Evolutionary conservation across 176 grass and related monocot species (phyloP).

Genomic region (Tuctoria greenei): DNA sequence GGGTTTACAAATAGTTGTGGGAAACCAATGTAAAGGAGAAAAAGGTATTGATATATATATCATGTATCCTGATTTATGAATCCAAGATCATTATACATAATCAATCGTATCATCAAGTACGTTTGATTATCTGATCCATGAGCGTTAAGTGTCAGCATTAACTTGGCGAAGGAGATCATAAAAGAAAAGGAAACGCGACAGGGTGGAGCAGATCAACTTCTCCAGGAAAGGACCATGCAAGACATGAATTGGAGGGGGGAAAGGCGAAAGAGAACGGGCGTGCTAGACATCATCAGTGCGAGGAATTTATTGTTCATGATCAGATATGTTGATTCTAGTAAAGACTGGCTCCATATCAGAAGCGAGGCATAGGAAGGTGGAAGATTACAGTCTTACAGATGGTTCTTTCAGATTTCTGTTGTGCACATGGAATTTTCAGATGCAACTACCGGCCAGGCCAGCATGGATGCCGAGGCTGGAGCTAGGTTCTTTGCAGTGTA

Average conservation of each 20-base stretch:
- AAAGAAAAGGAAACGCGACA: constrained; percentile 12
- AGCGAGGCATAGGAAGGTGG: constrained; percentile 19
- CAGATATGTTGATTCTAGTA: too few relatives aligned
- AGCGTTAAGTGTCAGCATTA: background rate
- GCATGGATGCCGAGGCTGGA: background rate
- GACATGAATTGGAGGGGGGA: background rate
- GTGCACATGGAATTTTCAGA: constrained; percentile 6
- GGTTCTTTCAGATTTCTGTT: constrained; percentile 14
- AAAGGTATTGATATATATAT: background rate
- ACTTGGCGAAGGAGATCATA: background rate
- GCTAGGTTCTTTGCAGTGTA: background rate
- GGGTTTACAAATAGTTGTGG: background rate
- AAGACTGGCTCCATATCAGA: constrained; percentile 20
- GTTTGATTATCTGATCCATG: constrained; percentile 9
- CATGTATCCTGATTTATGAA: background rate
- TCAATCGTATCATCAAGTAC: background rate
- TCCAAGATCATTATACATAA: background rate
- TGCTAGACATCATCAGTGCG: background rate
- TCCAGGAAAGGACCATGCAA: constrained; percentile 22
- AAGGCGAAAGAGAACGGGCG: constrained; percentile 13
- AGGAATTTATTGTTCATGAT: constrained; percentile 33
- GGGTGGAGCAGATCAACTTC: constrained; percentile 9
- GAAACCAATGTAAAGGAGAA: background rate
- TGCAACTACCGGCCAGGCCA: constrained; percentile 4
- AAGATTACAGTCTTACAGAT: background rate